Evolutionary conservation across 2,329 filamentous ascomycete genomes (phyloP), one percentile per base, ranked within the genome.

Genomic region (Bertia moriformis): DNA sequence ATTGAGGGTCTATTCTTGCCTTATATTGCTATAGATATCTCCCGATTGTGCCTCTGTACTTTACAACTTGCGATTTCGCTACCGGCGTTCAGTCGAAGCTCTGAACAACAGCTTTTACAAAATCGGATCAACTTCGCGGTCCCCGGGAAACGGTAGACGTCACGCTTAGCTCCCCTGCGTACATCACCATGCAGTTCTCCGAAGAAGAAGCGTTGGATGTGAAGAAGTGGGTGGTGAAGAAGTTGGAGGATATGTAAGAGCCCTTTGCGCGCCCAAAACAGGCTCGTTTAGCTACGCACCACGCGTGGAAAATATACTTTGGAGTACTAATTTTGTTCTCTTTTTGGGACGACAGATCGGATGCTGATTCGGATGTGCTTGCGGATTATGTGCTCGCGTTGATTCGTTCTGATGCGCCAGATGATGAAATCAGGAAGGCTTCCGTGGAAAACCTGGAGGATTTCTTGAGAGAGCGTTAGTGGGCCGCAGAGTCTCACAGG

Each of bases 351-450:
- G 40, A 36, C 46, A 73, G 71, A 44, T 73, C 69, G n/a, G 72
- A 77, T 50, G 73, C 71, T 19, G 73, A 78, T 49, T 65, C 65
- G 12, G 71, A 72, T 45, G 69, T 77, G 2, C 65, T 78, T 15
- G 71, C 70, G 19, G 73, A 78, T 46, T 78, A 77, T 48, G 70
- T 77, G 4, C 58, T 76, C 37, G 72, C 71, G 17, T 61, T 78
- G 19, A 62, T 77, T 33, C 65, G 64, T 33, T 65, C 64, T 14
- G 69, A 73, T 45, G 69, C 69, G 30, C 58, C 66, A 3, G 66
- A 71, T 42, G 62, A 65, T n/a, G 58, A 65, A 40, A 65, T 74
- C 38, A 61, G 61, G 47, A 55, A 62, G 42, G 68, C 60, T 38
- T 71, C 68, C 24, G 53, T 71, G 40, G 67, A 73, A 42, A 67